phyloP scores from a whole-genome alignment of 2,329 filamentous ascomycete species.

The Aspergillus brasiliensis region DNA sequence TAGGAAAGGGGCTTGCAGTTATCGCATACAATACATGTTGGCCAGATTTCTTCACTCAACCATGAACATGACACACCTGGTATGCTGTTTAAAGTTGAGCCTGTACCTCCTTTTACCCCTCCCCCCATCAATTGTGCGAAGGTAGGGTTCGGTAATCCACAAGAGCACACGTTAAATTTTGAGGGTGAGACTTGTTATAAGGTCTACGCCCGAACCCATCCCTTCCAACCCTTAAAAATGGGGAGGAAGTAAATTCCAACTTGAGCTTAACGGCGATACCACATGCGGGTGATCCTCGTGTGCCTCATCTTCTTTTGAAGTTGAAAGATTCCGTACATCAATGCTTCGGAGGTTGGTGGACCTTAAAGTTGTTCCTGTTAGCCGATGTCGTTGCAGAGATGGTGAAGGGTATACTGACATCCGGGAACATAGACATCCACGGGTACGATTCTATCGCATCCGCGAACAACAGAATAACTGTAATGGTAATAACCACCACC shows the following conservation, averaged over 20 bases:
- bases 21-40: background rate
- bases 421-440: constrained; percentile 85
- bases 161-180: background rate
- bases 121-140: background rate
- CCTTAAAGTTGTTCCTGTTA: constrained; percentile 28
- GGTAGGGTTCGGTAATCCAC: background rate
- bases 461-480: constrained; percentile 76
- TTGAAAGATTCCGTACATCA: constrained; percentile 72
- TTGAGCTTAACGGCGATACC: constrained; percentile 53
- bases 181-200: background rate
- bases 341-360: constrained; percentile 57
- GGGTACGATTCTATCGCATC: constrained; percentile 78
- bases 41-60: background rate
- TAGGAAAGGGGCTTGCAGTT: background rate
- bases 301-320: constrained; percentile 76
- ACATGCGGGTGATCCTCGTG: constrained; percentile 59
- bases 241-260: background rate
- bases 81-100: background rate
- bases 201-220: background rate
- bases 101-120: background rate
- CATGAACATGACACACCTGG: background rate
- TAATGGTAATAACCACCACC: constrained; percentile 89
- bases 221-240: background rate
- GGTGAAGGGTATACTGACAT: constrained; percentile 57
- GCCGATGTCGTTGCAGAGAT: background rate